Conservation (phyloP, 2,329 filamentous ascomycete species). For the Penicillium sp. region DNA sequence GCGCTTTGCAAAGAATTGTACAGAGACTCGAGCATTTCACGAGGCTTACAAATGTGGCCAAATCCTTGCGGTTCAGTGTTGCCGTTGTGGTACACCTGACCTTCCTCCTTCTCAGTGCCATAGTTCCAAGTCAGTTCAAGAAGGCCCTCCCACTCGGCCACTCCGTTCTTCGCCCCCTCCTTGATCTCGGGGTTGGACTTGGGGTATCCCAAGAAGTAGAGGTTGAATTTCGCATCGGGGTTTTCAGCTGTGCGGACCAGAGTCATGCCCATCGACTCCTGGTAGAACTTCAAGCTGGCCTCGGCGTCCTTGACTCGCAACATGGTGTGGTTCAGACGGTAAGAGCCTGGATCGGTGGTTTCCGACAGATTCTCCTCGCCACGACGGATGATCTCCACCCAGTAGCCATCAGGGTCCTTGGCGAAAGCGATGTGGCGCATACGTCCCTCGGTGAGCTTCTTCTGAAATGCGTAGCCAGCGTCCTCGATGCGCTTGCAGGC, state of each 20-base stretch:
- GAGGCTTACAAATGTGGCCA: conserved; percentile 72
- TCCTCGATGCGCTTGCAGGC: conserved; percentile 86
- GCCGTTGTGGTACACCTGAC: conserved; percentile 84
- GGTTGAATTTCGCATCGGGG: conserved; percentile 67
- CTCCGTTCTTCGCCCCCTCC: conserved; percentile 48
- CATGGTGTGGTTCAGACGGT: conserved; percentile 68
- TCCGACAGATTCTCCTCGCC: conserved; percentile 66
- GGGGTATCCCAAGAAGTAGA: conserved; percentile 87
- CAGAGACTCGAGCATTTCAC: too few relatives aligned
- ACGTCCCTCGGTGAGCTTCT: conserved; percentile 81
- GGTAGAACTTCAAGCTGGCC: conserved; percentile 70
- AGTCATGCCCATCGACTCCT: conserved; percentile 84
- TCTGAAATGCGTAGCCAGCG: conserved; percentile 89
- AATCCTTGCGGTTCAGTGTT: conserved; percentile 91
- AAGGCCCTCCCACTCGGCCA: conserved; percentile 69
- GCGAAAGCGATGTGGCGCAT: conserved; percentile 88
- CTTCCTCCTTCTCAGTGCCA: conserved; percentile 68
- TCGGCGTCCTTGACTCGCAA: conserved; percentile 80
- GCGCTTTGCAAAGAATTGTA: too few relatives aligned
- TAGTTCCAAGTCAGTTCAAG: conserved; percentile 85
- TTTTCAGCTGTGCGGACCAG: conserved; percentile 68
- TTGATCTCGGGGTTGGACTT: conserved; percentile 50
- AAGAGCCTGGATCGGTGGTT: conserved; percentile 66
- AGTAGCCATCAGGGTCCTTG: conserved; percentile 81
- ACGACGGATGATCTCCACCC: conserved; percentile 56